Percentiles rank a stretch among this genome's conserved stretches.
Conservation (phyloP, 2,329 filamentous ascomycete genomes). For the Fusarium pseudonygamai region DNA sequence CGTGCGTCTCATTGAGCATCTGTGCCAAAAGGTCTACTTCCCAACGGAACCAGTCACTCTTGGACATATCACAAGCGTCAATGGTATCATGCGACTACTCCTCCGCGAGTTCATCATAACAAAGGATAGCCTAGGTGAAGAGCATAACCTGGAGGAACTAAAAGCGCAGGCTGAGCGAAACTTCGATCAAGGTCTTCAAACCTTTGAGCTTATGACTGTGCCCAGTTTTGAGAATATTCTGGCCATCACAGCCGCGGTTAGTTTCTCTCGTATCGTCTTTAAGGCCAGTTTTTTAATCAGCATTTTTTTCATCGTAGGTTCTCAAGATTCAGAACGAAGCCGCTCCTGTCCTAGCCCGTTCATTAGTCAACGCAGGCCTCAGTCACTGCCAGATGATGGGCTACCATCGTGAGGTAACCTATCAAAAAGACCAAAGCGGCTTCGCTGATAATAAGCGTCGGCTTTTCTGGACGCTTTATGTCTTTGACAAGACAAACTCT, state of each 20-base stretch:
- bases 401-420: slow-evolving; percentile 28
- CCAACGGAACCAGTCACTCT: slow-evolving; percentile 29
- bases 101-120: slow-evolving; percentile 19
- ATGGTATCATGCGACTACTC: slow-evolving; percentile 21
- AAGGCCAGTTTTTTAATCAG: accelerated
- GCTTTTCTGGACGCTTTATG: slow-evolving; percentile 33
- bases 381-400: slow-evolving; percentile 36
- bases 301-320: background rate
- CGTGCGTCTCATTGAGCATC: slow-evolving; percentile 9
- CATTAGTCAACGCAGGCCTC: slow-evolving; percentile 16
- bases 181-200: slow-evolving; percentile 26
- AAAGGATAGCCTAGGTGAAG: slow-evolving; percentile 7
- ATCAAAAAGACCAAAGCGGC: slow-evolving; percentile 17
- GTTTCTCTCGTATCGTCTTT: accelerated
- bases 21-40: slow-evolving; percentile 34
- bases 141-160: slow-evolving; percentile 17
- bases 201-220: slow-evolving; percentile 24
- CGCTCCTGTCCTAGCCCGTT: slow-evolving; percentile 16
- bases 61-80: slow-evolving; percentile 19
- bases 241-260: slow-evolving; percentile 18
- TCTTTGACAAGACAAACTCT: slow-evolving; percentile 29
- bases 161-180: slow-evolving; percentile 18
- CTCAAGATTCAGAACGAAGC: slow-evolving; percentile 24
- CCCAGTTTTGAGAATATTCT: slow-evolving; percentile 35
- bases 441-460: slow-evolving; percentile 15